Base-by-base conservation (phyloP, 2,329 filamentous ascomycete genomes). In the Diplodia sapinea region DNA sequence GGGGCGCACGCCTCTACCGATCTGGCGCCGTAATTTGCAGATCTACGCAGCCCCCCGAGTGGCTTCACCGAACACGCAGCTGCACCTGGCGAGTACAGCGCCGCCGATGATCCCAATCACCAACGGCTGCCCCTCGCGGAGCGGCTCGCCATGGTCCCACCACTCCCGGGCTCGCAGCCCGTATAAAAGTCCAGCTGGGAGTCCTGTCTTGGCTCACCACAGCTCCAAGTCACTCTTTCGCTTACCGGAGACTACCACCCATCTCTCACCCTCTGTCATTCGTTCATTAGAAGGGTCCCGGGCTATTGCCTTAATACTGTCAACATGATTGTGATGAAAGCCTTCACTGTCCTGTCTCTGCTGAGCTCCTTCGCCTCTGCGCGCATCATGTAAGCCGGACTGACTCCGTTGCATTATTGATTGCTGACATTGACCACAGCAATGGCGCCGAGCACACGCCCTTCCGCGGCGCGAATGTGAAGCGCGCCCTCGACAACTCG, bases 401-500 rank as follows among this genome's bases (percentile, higher is more conserved):
- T 29, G 26, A 23, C 47, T 26, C 4, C 17, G 15, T 15, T 23
- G 23, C 13, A 7, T 49, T 23, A 40, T 49, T 43, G 55, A 26
- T 15, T 31, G 59, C 59, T 63, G 26, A 63, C 59, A 40, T 29
- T 51, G 59, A 3, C 59, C 59, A 29, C 29, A 74, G 72, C 59
- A 65, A 73, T 63, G 73, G 73, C 40, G 70, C 73, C 13, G 52
- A 71, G 40, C 71, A 73, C 52, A 72, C 72, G 20, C 73, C 68
- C 20, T 71, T 67, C 47, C 67, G 69, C 51, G 61, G 66, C 38
- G 61, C 26, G 17, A 73, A 73, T 52, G 70, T 72, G 23, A 74
- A 73, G 67, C 71, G 72, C 61, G 69, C 70, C 5, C 7, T 64
- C 2, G 38, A 68, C 38, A 70, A 68, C 33, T 57, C 69, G 38